Evolutionary conservation across 2,329 filamentous ascomycete genomes (phyloP), one percentile per base, ranked within the genome.

Genomic region (Boeremia exigua): DNA sequence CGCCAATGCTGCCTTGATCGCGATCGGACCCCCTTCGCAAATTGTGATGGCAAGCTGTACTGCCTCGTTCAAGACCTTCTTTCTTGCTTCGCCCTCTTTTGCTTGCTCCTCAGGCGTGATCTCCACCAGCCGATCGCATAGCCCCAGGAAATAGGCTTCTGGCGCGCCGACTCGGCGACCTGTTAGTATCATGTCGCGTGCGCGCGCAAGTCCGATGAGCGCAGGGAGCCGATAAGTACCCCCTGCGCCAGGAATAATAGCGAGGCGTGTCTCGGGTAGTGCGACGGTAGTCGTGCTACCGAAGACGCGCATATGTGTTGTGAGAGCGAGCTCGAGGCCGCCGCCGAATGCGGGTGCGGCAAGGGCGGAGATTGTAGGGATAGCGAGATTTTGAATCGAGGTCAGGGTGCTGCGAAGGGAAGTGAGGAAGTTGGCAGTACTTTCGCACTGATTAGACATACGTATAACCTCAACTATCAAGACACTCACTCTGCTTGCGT

Each of bases 231-330:
- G 88, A 76, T 92, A 91, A 1, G 94, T 98, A 57, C 94, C 95
- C 38, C 95, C 95, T 2, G 94, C 95, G 56, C 95, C 95, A 3
- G 95, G 95, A 62, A 99, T 90, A 73, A 99, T 99, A 52, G 90
- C 95, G 2, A 99, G 84, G 2, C 93, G 84, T 1, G 95, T 98
- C 75, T 99, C 95, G 1, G 95, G 95, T 5, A 98, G 85, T 0
- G 87, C 93, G 50, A 99, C 86, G 23, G 82, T 80, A 14, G 92
- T 90, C 30, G 88, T 90, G 34, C 90, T 92, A 29, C 88, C 85
- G 63, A 98, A 88, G 48, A 99, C 88, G 63, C 95, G 91, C 77
- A 99, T 87, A 76, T 95, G 88, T 1, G 94, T 96, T 64, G 89
- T 88, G 6, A 99, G 86, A 1, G 92, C 94, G 48, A 99, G 86